These are phyloP conservation scores for Coniosporium tulheliwenetii DNA, from an alignment of 2,329 filamentous ascomycete species.

Conservation along the genomic window DNA sequence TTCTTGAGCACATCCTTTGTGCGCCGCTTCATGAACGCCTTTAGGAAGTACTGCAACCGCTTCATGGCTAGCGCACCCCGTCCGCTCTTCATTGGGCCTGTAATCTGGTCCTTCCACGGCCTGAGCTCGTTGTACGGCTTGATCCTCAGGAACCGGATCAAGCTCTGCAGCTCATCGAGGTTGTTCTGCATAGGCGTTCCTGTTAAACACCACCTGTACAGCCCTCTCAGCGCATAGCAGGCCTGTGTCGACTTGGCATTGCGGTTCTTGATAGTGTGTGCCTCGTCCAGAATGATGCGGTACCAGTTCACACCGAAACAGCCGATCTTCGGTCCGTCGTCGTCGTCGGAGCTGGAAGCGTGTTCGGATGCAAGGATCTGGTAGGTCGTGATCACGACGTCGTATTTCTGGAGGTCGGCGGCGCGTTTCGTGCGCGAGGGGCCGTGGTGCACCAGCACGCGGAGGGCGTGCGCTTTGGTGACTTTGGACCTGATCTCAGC, in stretches of 20 bases:
- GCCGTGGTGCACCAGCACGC: slow-evolving; percentile 83
- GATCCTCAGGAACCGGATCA: slow-evolving; percentile 85
- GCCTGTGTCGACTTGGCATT: slow-evolving; percentile 92
- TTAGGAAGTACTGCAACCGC: slow-evolving; percentile 68
- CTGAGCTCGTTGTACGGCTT: slow-evolving; percentile 76
- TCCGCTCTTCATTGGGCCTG: slow-evolving; percentile 75
- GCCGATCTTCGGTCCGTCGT: slow-evolving; percentile 52
- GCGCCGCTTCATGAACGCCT: slow-evolving; percentile 95
- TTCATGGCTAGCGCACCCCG: slow-evolving; percentile 79
- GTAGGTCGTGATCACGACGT: slow-evolving; percentile 95
- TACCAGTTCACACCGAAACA: slow-evolving; percentile 93
- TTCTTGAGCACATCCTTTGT: slow-evolving; percentile 94
- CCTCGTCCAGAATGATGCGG: slow-evolving; percentile 87
- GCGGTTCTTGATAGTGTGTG: slow-evolving; percentile 95
- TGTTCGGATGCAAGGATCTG: slow-evolving; percentile 90
- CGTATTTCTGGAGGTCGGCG: slow-evolving; percentile 65
- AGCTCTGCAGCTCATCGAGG: slow-evolving; percentile 83
- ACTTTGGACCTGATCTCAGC: slow-evolving; percentile 79
- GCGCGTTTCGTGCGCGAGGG: slow-evolving; percentile 66
- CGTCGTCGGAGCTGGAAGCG: slow-evolving; percentile 47
- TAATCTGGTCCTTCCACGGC: slow-evolving; percentile 86
- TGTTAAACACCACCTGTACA: slow-evolving; percentile 91
- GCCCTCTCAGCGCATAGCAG: slow-evolving; percentile 66
- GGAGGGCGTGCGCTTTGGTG: slow-evolving; percentile 49
- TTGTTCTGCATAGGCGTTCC: slow-evolving; percentile 98